Base-by-base conservation (phyloP, 2,329 filamentous ascomycete species). In the Grosmannia clavigera region DNA sequence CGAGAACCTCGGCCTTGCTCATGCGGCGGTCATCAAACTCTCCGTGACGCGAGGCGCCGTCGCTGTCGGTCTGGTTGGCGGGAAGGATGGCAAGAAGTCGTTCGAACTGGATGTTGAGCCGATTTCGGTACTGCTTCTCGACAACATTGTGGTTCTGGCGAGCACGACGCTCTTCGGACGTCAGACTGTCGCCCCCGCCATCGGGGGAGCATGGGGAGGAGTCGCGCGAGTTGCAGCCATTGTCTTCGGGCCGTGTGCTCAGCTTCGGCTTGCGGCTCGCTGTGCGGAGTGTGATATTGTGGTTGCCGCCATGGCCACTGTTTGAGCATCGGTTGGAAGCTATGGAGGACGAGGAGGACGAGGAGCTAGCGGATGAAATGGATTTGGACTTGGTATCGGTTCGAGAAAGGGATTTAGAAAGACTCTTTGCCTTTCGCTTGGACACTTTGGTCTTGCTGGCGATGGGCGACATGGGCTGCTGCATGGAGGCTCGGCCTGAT, bases 71-170 rank as follows among this genome's bases (percentile, higher is more conserved):
- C 48, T 63, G 62, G 46, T 63, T 62, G 14, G 61, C 61, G 2
- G 75, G 75, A 1, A 78, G 69, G 0, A 73, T 72, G 46, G 70
- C 69, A 1, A 77, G 69, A 14, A 78, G 72, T 52, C 69, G 69
- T 65, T 76, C 74, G 60, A 77, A 78, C 66, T 78, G 74, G 2
- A 69, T 68, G 61, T 77, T 78, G 40, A 78, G 72, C 29, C 75
- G 69, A 67, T 76, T 76, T 43, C 75, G 74, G 67, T 78, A 78
- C 65, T 77, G 74, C 65, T 77, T 76, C 68, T 78, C 75, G 10
- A 77, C 75, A 57, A 76, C 72, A 66, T 78, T 78, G 64, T 78
- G 75, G 53, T 70, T 72, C 62, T 64, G 61, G 40, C 63, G 63
- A 3, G 61, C 62, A 6, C 62, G 63, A 10, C 59, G 62, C 57